A percentile compares a stretch with the other conserved stretches of the same genome.
These are phyloP conservation scores for Scedosporium boydii DNA, from an alignment of 2,329 filamentous ascomycete genomes.

Conservation along the genomic window DNA sequence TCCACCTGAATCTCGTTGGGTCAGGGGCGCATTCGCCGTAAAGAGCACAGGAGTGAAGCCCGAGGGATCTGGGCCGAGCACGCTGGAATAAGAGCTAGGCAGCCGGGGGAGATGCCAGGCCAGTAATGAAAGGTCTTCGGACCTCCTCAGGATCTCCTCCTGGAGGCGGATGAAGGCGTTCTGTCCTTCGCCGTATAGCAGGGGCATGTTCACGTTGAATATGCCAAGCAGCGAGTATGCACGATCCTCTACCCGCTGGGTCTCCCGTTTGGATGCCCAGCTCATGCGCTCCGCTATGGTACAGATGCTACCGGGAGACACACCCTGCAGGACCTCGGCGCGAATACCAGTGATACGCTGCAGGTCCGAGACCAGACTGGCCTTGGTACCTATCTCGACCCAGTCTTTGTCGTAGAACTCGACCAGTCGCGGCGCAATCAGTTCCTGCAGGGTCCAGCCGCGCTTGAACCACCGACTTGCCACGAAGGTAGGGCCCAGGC, in stretches of 20 bases:
- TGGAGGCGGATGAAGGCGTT: constrained; percentile 23
- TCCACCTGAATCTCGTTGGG: background rate
- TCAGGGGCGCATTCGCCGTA: background rate
- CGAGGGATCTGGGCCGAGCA: background rate
- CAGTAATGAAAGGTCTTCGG: constrained; percentile 24
- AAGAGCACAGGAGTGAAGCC: constrained; percentile 1
- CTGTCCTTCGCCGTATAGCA: constrained; percentile 25
- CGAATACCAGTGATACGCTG: constrained; percentile 8
- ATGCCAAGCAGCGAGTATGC: constrained; percentile 26
- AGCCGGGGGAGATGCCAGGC: constrained; percentile 9
- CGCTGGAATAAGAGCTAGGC: background rate
- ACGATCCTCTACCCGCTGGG: constrained; percentile 19
- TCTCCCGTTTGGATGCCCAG: constrained; percentile 23
- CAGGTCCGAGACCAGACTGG: constrained; percentile 1
- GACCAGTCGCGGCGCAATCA: constrained; percentile 9
- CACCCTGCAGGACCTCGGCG: background rate
- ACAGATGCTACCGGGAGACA: background rate
- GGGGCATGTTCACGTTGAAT: constrained; percentile 24
- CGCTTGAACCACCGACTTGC: constrained; percentile 12
- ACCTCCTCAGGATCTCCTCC: constrained; percentile 21
- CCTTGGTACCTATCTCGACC: constrained; percentile 6
- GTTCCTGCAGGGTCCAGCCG: constrained; percentile 14
- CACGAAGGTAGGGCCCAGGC: background rate
- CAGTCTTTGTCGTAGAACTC: constrained; percentile 11
- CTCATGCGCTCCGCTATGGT: constrained; percentile 22